Percentiles rank a stretch among this genome's conserved stretches.
Evolutionary conservation across 2,329 filamentous ascomycete genomes (phyloP).

Genomic region (Colletotrichum sansevieriae): DNA sequence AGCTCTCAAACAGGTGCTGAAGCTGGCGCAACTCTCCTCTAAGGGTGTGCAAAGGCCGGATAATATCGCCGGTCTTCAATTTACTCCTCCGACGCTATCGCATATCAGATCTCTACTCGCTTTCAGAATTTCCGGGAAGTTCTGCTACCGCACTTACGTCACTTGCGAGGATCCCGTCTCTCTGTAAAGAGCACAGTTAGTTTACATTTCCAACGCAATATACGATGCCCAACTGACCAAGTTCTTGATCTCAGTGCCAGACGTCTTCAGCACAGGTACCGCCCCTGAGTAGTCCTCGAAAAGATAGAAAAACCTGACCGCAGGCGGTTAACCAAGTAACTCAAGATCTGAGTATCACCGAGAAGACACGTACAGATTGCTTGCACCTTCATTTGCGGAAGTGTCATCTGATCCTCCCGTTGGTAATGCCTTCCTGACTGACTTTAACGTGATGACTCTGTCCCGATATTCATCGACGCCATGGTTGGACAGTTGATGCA

Average conservation of each 20-base stretch:
- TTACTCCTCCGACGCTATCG: conserved; percentile 41
- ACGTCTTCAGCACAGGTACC: conserved; percentile 64
- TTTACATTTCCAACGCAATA: background rate
- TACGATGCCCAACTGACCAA: conserved; percentile 56
- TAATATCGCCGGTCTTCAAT: conserved; percentile 64
- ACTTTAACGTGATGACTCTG: conserved; percentile 58
- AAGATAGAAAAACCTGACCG: conserved; percentile 72
- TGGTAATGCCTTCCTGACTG: conserved; percentile 50
- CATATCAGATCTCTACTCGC: conserved; percentile 24
- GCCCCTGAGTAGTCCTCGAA: conserved; percentile 76
- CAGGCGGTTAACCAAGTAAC: conserved; percentile 31
- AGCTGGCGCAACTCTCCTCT: conserved; percentile 72
- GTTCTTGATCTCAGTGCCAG: conserved; percentile 60
- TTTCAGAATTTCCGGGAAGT: background rate
- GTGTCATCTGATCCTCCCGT: background rate
- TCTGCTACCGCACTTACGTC: conserved; percentile 46
- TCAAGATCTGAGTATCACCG: no score
- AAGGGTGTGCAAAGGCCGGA: conserved; percentile 69
- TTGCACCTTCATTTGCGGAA: conserved; percentile 28
- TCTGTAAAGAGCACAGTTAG: conserved; percentile 45
- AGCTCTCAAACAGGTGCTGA: conserved; percentile 71
- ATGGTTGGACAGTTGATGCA: conserved; percentile 54
- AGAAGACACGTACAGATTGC: conserved; percentile 16
- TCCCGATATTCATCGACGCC: conserved; percentile 54
- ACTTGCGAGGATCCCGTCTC: conserved; percentile 51